These are phyloP conservation scores for Plantago major DNA, from an alignment of 257 asterid species.

Conservation along the genomic window DNA sequence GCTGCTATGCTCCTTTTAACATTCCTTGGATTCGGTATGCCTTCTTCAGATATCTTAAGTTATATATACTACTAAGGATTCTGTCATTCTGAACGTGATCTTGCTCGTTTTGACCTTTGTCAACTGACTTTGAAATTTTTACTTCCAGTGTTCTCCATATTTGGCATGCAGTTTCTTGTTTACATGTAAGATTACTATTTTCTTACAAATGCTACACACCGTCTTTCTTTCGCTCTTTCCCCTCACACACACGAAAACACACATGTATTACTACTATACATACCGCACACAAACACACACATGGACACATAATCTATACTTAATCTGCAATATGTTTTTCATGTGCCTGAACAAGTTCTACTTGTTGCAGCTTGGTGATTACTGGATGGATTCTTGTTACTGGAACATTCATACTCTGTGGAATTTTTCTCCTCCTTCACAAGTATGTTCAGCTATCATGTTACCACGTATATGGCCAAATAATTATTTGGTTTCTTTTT, in stretches of 20 bases:
- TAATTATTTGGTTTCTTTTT: neutral
- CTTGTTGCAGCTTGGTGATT: constrained; percentile 70
- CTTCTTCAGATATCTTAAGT: constrained; percentile 2
- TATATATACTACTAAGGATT: neutral
- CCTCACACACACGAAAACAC: neutral
- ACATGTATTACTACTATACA: neutral
- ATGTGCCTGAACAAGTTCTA: neutral
- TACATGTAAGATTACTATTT: constrained; percentile 46
- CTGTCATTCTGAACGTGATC: neutral
- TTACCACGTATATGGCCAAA: neutral
- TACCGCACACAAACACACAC: neutral
- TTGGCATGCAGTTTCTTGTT: constrained; percentile 76
- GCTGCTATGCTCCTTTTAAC: constrained; percentile 82
- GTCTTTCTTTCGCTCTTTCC: neutral
- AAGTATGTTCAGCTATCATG: constrained; percentile 38
- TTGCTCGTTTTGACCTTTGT: neutral
- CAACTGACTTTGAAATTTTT: constrained; percentile 7
- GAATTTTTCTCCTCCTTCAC: constrained; percentile 83
- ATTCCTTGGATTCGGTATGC: constrained; percentile 83
- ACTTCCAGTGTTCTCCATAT: constrained; percentile 69
- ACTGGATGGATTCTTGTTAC: constrained; percentile 88
- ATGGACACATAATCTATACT: neutral
- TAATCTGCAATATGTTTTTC: neutral
- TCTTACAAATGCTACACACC: constrained; percentile 3
- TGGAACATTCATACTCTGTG: constrained; percentile 76